Evolutionary conservation across 2,329 filamentous ascomycete species (phyloP).

Genomic region (Arthrobotrys entomopaga): DNA sequence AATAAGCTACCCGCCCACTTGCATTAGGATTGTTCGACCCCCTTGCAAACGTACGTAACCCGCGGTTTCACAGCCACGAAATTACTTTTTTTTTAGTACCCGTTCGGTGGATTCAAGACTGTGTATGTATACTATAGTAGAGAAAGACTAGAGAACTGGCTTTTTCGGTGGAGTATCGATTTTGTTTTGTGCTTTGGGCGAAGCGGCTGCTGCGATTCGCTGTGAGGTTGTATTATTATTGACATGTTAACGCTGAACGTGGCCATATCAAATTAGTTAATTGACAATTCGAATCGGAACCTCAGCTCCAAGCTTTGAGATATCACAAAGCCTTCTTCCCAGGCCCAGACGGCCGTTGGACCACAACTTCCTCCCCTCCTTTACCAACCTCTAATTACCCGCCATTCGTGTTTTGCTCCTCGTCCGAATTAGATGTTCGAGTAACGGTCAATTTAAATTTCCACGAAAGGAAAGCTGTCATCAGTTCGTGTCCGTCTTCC

Average conservation of each 20-base stretch:
- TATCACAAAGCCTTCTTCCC: not conserved
- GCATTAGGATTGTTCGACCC: too few relatives aligned
- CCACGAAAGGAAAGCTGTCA: too few relatives aligned
- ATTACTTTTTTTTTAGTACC: too few relatives aligned
- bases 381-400: not conserved
- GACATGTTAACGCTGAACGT: conserved; percentile 7
- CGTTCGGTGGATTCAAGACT: too few relatives aligned
- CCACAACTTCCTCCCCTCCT: not conserved
- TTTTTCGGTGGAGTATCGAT: too few relatives aligned
- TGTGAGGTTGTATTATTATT: too few relatives aligned
- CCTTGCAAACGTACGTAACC: conserved; percentile 33
- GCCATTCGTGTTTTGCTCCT: too few relatives aligned
- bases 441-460: too few relatives aligned
- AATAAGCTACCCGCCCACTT: conserved; percentile 7
- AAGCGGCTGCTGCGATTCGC: too few relatives aligned
- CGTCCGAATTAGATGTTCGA: conserved; percentile 1
- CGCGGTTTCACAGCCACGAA: conserved; percentile 50
- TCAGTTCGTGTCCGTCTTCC: not conserved
- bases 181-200: too few relatives aligned
- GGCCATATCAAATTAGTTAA: not conserved
- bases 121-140: too few relatives aligned
- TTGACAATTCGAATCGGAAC: not conserved
- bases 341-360: conserved; percentile 1
- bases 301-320: not conserved
- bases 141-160: too few relatives aligned